phyloP scores from a whole-genome alignment of 306 rosid genomes.

The Pterocarpus macrocarpus region DNA sequence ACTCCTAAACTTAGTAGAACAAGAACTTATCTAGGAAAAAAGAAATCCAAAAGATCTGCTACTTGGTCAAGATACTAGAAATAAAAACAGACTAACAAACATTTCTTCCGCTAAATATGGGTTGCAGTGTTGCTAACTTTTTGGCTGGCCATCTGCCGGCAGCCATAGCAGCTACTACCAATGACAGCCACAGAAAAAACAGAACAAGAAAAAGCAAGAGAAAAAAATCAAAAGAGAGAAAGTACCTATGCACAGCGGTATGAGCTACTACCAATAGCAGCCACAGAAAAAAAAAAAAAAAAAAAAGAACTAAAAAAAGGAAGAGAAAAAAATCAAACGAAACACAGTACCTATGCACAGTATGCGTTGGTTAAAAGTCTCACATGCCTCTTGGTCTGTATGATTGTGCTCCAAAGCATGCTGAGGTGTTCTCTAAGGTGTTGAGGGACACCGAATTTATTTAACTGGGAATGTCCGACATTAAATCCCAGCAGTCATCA shows the following conservation, averaged over 20 bases:
- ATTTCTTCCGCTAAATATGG: slow-evolving; percentile 16
- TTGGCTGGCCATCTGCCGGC: neutral
- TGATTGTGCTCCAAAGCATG: neutral
- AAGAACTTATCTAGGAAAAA: neutral
- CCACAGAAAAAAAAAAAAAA: neutral
- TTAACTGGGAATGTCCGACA: too few relatives aligned
- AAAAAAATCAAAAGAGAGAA: neutral
- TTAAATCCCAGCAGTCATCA: too few relatives aligned
- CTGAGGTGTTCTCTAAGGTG: neutral
- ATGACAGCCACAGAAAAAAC: neutral
- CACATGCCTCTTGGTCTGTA: neutral
- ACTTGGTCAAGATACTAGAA: slow-evolving; percentile 1
- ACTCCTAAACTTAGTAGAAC: neutral
- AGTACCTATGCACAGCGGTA: neutral
- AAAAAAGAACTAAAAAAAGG: too few relatives aligned
- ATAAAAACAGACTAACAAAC: neutral
- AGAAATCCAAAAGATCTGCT: neutral
- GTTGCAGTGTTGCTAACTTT: slow-evolving; percentile 2
- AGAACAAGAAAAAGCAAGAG: neutral
- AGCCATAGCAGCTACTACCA: neutral
- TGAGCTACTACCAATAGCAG: neutral
- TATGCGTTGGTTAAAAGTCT: neutral
- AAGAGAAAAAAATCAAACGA: neutral
- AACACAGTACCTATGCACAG: neutral
- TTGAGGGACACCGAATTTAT: neutral